These are phyloP conservation scores for Cyberlindnera maritima DNA, from an alignment of 805 yeast species.

Conservation along the genomic window DNA sequence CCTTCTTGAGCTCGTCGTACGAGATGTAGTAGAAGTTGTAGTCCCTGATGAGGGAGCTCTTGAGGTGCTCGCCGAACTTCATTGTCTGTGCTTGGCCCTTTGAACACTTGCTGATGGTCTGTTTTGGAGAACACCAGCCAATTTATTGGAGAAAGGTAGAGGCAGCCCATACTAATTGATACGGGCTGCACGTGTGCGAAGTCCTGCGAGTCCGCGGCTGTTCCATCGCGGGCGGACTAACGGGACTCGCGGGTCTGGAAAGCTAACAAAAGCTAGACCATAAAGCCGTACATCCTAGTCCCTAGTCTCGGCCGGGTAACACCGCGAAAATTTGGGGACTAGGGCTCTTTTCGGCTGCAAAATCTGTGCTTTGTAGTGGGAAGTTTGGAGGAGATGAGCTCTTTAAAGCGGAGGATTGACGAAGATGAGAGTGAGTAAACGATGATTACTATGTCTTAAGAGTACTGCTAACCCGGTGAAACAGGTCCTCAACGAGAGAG, in stretches of 20 bases:
- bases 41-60: constrained; percentile 85
- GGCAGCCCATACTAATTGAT: not conserved
- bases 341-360: no score
- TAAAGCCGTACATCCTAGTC: not conserved
- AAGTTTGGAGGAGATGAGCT: not conserved
- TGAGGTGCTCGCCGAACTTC: constrained; percentile 95
- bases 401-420: not conserved
- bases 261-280: no score
- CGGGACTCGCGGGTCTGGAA: no score
- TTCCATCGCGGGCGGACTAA: no score
- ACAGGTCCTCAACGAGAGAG: constrained; percentile 42
- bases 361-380: no score
- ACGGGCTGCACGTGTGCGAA: constrained; percentile 4
- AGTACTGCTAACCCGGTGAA: not conserved
- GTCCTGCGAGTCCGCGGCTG: not conserved
- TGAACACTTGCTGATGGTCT: no score
- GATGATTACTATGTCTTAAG: not conserved
- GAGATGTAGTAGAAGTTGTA: constrained; percentile 88
- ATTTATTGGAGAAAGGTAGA: not conserved
- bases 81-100: constrained; percentile 34
- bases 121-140: not conserved
- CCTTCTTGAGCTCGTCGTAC: constrained; percentile 86
- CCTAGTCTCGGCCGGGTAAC: not conserved
- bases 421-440: not conserved
- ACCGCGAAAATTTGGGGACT: not conserved